Evolutionary conservation across 116 monocot species (phyloP), one percentile per base, ranked within the genome.

Genomic region (Posidonia oceanica): DNA sequence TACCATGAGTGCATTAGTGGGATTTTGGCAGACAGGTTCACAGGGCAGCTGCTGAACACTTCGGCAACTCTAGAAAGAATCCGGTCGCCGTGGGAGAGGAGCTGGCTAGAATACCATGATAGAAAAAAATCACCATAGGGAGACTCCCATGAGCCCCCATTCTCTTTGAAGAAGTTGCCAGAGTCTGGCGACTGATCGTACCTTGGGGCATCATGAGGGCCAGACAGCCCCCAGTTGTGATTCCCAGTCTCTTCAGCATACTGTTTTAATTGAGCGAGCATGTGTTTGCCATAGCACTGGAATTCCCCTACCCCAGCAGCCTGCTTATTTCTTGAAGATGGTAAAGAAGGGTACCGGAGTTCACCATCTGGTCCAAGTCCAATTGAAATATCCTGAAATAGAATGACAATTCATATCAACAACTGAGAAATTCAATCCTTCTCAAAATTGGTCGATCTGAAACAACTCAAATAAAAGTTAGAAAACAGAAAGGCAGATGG

Each of bases 61-160:
- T n/a, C 17, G 81, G 70, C 89, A 4, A 85, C 87, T 14, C 62
- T 14, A 2, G 82, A 79, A 23, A 94, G 85, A n/a, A 94, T n/a
- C 29, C 87, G 74, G 52, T 89, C 83, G 13, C 87, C 85, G 52
- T 89, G 94, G 11, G 71, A 39, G 0, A 89, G 57, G 39, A 93
- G 85, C 63, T 71, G 69, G 17, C 20, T 52, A 7, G 85, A 78
- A 70, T 94, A 94, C 94, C 89, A 94, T 0, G 87, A 75, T 38
- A 89, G 85, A 71, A 94, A 94, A 87, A 94, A 94, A 11, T 90
- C 51, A 5, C 89, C 93, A 61, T 93, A 93, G 14, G 80, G 69
- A 0, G 80, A 74, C 73, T 87, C 74, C 94, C 94, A 94, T 0
- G 94, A 85, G 29, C 94, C 94, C 1, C 74, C 79, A 12, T 64